Conservation (phyloP, 2,329 filamentous ascomycete genomes). For the Verticillium dahliae region DNA sequence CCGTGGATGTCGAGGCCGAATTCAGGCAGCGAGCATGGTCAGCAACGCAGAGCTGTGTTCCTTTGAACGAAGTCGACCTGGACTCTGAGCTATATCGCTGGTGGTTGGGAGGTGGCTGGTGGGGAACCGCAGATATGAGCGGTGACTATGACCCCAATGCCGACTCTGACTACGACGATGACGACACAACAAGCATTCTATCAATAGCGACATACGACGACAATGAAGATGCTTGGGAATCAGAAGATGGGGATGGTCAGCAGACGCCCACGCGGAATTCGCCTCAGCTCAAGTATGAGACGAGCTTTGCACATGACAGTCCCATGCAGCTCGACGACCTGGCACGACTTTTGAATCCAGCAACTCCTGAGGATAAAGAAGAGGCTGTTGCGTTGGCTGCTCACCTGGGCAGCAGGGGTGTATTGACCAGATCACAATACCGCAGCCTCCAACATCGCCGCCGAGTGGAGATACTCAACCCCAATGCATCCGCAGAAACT, state of each 20-base stretch:
- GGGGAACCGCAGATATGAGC: constrained; percentile 75
- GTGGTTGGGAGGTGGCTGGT: constrained; percentile 80
- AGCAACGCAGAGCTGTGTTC: constrained; percentile 24
- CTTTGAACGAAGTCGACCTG: constrained; percentile 56
- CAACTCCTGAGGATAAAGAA: constrained; percentile 67
- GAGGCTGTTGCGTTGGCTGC: constrained; percentile 77
- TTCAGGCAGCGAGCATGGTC: constrained; percentile 55
- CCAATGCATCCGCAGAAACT: constrained; percentile 26
- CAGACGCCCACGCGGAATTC: constrained; percentile 69
- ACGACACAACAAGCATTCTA: constrained; percentile 77
- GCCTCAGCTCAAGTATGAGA: constrained; percentile 39
- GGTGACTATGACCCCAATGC: constrained; percentile 63
- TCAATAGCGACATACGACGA: constrained; percentile 46
- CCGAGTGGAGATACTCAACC: constrained; percentile 60
- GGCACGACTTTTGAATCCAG: constrained; percentile 75
- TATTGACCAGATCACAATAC: constrained; percentile 79
- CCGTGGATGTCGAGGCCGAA: constrained; percentile 76
- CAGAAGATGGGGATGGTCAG: constrained; percentile 37
- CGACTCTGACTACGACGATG: constrained; percentile 41
- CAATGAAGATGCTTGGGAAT: constrained; percentile 40
- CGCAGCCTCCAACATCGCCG: constrained; percentile 61
- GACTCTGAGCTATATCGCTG: constrained; percentile 73
- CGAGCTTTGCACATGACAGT: constrained; percentile 53
- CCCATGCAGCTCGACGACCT: constrained; percentile 63
- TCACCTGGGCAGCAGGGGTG: constrained; percentile 63